These are phyloP conservation scores for Aspergillus thermomutatus DNA, from an alignment of 2,329 filamentous ascomycete genomes.

Conservation along the genomic window DNA sequence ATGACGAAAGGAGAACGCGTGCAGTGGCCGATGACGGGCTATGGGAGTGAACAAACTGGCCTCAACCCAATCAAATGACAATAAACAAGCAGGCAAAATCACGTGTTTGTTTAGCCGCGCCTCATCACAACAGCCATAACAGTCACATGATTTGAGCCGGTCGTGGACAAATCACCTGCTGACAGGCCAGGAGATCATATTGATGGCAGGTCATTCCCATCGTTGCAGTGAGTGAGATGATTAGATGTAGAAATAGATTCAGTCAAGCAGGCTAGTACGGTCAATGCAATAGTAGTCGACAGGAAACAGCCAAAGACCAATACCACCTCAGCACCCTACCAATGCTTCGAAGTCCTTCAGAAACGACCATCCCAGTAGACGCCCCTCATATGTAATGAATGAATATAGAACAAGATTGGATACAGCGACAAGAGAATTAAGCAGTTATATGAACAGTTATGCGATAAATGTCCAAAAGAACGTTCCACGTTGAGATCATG, in stretches of 20 bases:
- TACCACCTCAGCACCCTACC: conserved; percentile 25
- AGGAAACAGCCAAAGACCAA: conserved; percentile 9
- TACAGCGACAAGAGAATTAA: conserved; percentile 2
- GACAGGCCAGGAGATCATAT: no score
- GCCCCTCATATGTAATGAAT: conserved; percentile 17
- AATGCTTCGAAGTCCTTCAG: conserved; percentile 23
- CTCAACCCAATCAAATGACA: background rate
- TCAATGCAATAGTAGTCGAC: conserved; percentile 11
- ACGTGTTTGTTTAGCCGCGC: background rate
- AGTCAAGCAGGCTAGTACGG: background rate
- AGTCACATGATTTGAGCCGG: background rate
- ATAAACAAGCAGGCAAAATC: background rate
- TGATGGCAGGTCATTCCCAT: background rate
- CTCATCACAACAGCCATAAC: background rate
- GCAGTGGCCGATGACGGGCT: background rate
- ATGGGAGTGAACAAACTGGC: background rate
- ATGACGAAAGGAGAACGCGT: background rate
- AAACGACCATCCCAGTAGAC: conserved; percentile 22
- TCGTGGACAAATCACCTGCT: background rate
- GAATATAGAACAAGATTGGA: conserved; percentile 8
- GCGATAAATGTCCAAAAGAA: conserved; percentile 8
- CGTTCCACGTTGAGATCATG: conserved; percentile 12
- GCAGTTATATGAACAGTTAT: background rate
- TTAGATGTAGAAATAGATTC: background rate
- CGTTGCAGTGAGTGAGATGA: background rate